Evolutionary conservation across 305 asterid genomes (phyloP), one percentile per base, ranked within the genome.

Genomic region (Fraxinus ornus): DNA sequence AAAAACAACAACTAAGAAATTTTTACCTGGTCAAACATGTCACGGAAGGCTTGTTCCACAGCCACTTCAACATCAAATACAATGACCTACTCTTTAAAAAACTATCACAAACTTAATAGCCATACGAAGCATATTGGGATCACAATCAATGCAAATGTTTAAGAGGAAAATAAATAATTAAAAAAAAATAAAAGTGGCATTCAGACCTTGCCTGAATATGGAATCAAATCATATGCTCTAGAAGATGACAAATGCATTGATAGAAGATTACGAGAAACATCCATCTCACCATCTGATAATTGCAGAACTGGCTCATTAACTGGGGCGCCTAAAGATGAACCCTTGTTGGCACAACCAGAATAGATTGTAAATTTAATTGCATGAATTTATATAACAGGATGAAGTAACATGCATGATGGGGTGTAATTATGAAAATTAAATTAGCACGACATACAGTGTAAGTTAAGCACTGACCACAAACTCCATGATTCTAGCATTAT

Each of bases 151-250:
- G 82, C 32, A 79, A n/a, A 47, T 64, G 28, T 35, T n/a, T 28
- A 22, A 36, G 28, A 33, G 7, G 9, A 78, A 66, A 66, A 22
- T 7, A 75, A 26, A 71, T 17, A 64, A 70, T 39, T 9, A 49
- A 57, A 33, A 81, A 32, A 55, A 22, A n/a, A n/a, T n/a, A 81
- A 81, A 22, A 83, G 78, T 26, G 75, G 91, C 83, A 71, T 75
- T 81, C 94, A 81, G 90, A 93, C 95, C 97, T 93, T 90, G 91
- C 93, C 93, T 81, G 94, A 88, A 86, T 81, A 80, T 21, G 97
- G 95, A 49, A 91, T 86, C 86, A 93, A 85, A 84, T 90, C 97
- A 83, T 89, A 86, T 13, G 89, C 85, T 6, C 83, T 87, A 80
- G 86, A 84, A 49, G 93, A 87, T 60, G 89, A 79, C 88, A 93